A percentile compares a stretch with the other conserved stretches of the same genome.
Conservation (phyloP, 352 stramenopile genomes). For the Phytopythium aichiense region DNA sequence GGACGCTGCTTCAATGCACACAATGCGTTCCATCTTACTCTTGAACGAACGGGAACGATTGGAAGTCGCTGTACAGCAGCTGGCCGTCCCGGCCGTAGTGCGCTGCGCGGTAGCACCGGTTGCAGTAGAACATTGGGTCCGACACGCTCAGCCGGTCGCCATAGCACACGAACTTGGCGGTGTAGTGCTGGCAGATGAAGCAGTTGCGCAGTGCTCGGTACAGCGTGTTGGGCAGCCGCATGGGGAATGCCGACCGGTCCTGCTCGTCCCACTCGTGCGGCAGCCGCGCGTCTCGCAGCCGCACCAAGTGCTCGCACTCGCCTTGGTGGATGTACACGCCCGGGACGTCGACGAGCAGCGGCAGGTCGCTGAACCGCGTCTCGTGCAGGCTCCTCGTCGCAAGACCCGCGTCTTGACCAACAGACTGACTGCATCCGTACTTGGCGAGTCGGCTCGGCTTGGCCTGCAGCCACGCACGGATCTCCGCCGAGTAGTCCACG, state of each 20-base stretch:
- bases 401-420: neutral
- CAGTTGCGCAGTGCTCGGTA: constrained; percentile 57
- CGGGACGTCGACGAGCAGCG: constrained; percentile 47
- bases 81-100: constrained; percentile 55
- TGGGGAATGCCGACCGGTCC: constrained; percentile 35
- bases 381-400: constrained; percentile 27
- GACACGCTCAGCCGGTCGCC: constrained; percentile 54
- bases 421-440: constrained; percentile 18
- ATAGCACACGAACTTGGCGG: constrained; percentile 76
- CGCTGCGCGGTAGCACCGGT: constrained; percentile 63
- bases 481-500: constrained; percentile 52
- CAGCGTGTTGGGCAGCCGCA: constrained; percentile 55
- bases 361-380: constrained; percentile 46
- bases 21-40: constrained; percentile 22
- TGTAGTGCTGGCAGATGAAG: constrained; percentile 71
- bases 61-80: constrained; percentile 64
- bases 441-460: constrained; percentile 24
- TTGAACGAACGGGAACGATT: constrained; percentile 69
- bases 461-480: constrained; percentile 49
- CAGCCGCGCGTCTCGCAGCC: constrained; percentile 59
- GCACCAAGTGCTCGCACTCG: constrained; percentile 71
- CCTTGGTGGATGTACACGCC: constrained; percentile 74
- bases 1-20: neutral
- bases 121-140: constrained; percentile 78
- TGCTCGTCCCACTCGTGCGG: constrained; percentile 42